Conservation (phyloP, 345 rosid species). For the Citrus glauca region DNA sequence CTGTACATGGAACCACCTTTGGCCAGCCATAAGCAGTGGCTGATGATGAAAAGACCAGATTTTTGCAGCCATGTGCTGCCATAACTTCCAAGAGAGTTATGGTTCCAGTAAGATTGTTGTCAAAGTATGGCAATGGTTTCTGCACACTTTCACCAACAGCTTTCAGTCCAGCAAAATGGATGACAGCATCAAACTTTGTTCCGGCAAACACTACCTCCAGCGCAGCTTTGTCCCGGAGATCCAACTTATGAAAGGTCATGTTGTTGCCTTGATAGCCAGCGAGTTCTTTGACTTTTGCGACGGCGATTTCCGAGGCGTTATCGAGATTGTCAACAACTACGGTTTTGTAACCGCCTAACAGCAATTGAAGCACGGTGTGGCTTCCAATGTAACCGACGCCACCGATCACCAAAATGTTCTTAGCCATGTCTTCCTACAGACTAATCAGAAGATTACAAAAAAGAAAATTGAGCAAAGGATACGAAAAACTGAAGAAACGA, state of each 20-base stretch:
- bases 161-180: slow-evolving; percentile 98
- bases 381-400: slow-evolving; percentile 99
- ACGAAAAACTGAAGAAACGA: neutral
- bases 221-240: slow-evolving; percentile 81
- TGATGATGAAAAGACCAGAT: slow-evolving; percentile 96
- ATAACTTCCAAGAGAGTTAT: slow-evolving; percentile 83
- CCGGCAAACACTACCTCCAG: slow-evolving; percentile 61
- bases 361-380: slow-evolving; percentile 92
- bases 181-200: slow-evolving; percentile 90
- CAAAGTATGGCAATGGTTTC: slow-evolving; percentile 72
- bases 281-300: slow-evolving; percentile 64
- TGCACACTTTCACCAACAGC: slow-evolving; percentile 95
- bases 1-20: slow-evolving; percentile 93
- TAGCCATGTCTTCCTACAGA: slow-evolving; percentile 31
- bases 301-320: slow-evolving; percentile 61
- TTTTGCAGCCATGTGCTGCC: slow-evolving; percentile 87
- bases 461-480: neutral
- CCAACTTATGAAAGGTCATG: slow-evolving; percentile 70
- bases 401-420: slow-evolving; percentile 73
- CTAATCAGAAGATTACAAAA: neutral
- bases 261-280: slow-evolving; percentile 51
- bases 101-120: slow-evolving; percentile 89
- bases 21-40: slow-evolving; percentile 99
- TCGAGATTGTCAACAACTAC: slow-evolving; percentile 85
- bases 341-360: slow-evolving; percentile 54